These are phyloP conservation scores for Aspergillus incahuasiensis DNA, from an alignment of 495 filamentous ascomycete genomes.

Conservation along the genomic window DNA sequence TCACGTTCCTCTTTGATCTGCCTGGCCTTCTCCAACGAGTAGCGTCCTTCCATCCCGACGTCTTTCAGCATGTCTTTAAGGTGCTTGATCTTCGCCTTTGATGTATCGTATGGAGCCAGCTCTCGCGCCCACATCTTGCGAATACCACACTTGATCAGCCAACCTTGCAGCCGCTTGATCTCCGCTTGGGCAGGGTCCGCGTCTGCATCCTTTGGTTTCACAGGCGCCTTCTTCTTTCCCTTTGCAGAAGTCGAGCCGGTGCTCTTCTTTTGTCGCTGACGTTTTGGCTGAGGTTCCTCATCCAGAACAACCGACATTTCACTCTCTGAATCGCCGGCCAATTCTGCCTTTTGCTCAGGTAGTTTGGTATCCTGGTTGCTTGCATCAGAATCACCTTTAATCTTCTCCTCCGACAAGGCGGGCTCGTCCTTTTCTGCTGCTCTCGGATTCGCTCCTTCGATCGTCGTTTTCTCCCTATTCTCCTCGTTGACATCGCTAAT, in stretches of 20 bases:
- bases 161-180: conserved; percentile 86
- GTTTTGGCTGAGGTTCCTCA: conserved; percentile 56
- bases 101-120: conserved; percentile 67
- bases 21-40: conserved; percentile 73
- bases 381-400: conserved; percentile 20
- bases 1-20: conserved; percentile 84
- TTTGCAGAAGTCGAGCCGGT: conserved; percentile 28
- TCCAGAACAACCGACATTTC: conserved; percentile 76
- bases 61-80: conserved; percentile 73
- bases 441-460: conserved; percentile 19
- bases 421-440: conserved; percentile 16
- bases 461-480: conserved; percentile 26
- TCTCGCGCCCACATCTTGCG: conserved; percentile 89
- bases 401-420: conserved; percentile 24
- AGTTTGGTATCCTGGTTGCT: conserved; percentile 25
- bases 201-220: conserved; percentile 43
- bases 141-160: conserved; percentile 86
- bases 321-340: conserved; percentile 61
- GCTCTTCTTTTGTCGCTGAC: conserved; percentile 35
- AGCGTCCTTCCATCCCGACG: conserved; percentile 81
- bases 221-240: conserved; percentile 28
- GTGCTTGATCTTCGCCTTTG: conserved; percentile 77
- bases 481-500: conserved; percentile 12
- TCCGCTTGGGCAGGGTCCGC: conserved; percentile 65
- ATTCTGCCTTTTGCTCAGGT: conserved; percentile 23